A percentile compares a stretch with the other conserved stretches of the same genome.
Conservation (phyloP, 371 early-diverging fungal genomes). For the Gilbertella persicaria region DNA sequence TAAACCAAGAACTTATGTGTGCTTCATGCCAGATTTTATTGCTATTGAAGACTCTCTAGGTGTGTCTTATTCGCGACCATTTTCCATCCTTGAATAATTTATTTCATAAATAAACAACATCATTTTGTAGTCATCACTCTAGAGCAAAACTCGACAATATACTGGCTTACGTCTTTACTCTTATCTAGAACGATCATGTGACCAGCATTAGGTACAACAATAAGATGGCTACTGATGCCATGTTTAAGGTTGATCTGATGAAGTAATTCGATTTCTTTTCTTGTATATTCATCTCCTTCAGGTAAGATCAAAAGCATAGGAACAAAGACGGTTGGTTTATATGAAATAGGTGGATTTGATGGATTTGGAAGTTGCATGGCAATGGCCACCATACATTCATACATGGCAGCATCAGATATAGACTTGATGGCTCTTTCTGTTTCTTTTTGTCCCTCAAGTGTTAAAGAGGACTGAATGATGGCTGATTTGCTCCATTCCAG, state of each 20-base stretch:
- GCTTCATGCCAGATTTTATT: too few relatives aligned
- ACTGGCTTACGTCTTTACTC: constrained; percentile 12
- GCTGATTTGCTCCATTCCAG: constrained; percentile 14
- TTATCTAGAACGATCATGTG: constrained; percentile 41
- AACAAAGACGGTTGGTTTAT: neutral
- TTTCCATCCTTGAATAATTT: too few relatives aligned
- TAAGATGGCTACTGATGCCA: constrained; percentile 8
- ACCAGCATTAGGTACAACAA: constrained; percentile 21
- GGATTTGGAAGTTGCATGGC: constrained; percentile 14
- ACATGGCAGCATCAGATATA: constrained; percentile 18
- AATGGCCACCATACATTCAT: constrained; percentile 23
- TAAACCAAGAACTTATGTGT: too few relatives aligned
- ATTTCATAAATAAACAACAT: too few relatives aligned
- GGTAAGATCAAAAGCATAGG: constrained; percentile 31
- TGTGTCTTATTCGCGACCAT: too few relatives aligned
- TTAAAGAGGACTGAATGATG: constrained; percentile 21
- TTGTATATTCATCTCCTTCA: constrained; percentile 26
- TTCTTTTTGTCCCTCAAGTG: constrained; percentile 12
- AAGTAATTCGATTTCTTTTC: constrained; percentile 23
- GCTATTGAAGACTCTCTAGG: too few relatives aligned
- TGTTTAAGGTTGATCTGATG: constrained; percentile 17
- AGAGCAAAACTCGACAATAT: constrained; percentile 17
- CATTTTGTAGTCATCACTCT: too few relatives aligned
- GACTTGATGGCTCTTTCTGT: constrained; percentile 20
- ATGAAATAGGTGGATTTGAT: neutral